Evolutionary conservation across 202 grass and related monocot species (phyloP), one percentile per base, ranked within the genome.

Genomic region (Setaria italica): DNA sequence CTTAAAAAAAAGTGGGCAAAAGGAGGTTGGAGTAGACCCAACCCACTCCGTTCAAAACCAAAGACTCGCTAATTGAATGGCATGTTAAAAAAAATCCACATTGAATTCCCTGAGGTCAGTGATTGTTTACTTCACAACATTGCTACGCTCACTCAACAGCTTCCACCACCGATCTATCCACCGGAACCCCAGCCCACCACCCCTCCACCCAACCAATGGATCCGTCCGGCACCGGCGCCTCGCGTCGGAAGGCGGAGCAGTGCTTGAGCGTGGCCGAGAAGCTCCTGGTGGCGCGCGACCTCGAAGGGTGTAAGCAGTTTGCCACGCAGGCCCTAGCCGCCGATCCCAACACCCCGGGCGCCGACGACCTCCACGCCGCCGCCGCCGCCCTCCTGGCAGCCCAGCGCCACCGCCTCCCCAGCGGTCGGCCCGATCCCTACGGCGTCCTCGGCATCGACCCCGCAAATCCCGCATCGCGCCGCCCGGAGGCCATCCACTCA

Each of bases 241-340:
- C 54, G 63, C 66, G 87, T n/a, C 70, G n/a, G 74, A 77, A 73
- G 69, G 90, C 85, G 53, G 81, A 89, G 66, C 84, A 88, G 71
- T 92, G 82, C 79, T 54, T 91, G 17, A 65, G 35, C 50, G 86
- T 97, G 1, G 92, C 90, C 2, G 95, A 92, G 60, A 97, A 92
- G 67, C 95, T 97, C 32, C 76, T 95, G 3, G 70, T 84, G 54
- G 90, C 92, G 39, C 92, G 85, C 17, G 95, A 97, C 86, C 77
- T 92, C 41, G 90, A 89, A 45, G 95, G 95, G 2, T 94, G 92
- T 87, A 97, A 91, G 82, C 70, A 87, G 69, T 94, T 97, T 70
- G 87, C 86, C 46, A 84, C 91, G 19, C 88, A 92, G 77, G 92
- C 90, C 49, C 89, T 97, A 25, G 79, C 82, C 77, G 54, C 78